A percentile compares a stretch with the other conserved stretches of the same genome.
Conservation (phyloP, 1,284 basidiomycete genomes). For the Leucoagaricus sp. region DNA sequence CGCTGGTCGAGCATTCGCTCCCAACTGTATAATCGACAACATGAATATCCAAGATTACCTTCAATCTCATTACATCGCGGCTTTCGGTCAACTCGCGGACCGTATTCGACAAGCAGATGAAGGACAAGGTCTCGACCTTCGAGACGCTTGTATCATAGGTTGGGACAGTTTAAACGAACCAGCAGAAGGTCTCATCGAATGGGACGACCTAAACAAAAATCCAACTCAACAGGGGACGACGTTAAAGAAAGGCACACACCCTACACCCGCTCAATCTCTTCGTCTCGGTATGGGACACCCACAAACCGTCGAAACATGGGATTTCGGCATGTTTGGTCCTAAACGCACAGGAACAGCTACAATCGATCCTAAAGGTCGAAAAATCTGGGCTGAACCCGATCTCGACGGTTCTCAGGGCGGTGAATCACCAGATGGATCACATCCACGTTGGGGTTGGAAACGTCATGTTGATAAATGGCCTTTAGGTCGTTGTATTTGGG, state of each 20-base stretch:
- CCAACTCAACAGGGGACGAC: conserved; percentile 69
- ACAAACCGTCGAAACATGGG: conserved; percentile 86
- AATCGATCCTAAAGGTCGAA: conserved; percentile 83
- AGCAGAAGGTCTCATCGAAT: conserved; percentile 83
- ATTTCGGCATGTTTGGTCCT: conserved; percentile 83
- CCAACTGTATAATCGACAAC: conserved; percentile 89
- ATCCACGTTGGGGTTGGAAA: conserved; percentile 80
- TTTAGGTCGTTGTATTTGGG: conserved; percentile 90
- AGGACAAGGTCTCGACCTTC: conserved; percentile 74
- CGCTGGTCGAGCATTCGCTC: conserved; percentile 87
- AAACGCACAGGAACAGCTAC: conserved; percentile 69
- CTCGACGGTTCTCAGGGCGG: conserved; percentile 3
- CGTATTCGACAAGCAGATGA: conserved; percentile 54
- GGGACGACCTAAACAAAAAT: conserved; percentile 68
- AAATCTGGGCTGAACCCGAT: conserved; percentile 67
- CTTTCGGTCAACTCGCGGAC: conserved; percentile 76
- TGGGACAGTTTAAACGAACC: conserved; percentile 99
- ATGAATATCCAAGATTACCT: conserved; percentile 95
- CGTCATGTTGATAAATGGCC: conserved; percentile 73
- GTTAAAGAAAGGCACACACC: conserved; percentile 84
- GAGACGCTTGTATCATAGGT: conserved; percentile 89
- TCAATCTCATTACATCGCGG: conserved; percentile 83
- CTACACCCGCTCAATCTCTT: conserved; percentile 85
- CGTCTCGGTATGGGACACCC: conserved; percentile 86
- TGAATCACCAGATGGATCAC: conserved; percentile 38